Base-by-base conservation (phyloP, 225 moss, liverwort and hornwort genomes). In the Physcomitrium patens region DNA sequence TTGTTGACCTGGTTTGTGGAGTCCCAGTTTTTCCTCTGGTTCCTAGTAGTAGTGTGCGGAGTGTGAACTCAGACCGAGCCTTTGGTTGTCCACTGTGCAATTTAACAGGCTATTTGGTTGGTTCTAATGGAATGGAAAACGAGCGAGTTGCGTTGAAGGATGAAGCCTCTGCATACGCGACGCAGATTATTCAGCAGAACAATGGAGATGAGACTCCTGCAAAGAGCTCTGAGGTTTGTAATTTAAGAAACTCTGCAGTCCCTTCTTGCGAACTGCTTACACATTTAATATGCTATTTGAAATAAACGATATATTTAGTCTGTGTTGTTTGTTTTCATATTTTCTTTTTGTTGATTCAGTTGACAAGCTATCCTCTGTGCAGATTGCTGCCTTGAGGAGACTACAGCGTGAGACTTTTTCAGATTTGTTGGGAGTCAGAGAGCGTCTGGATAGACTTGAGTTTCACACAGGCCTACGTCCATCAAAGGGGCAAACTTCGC, bases 371-470 rank as follows among this genome's bases (percentile, higher is more conserved):
- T 71, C 50, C 76, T 77, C 42, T 67, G 67, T 65, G 77, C 90
- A 97, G 97, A 97, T 90, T 76, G 92, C 90, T 73, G 87, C 87
- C 68, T 89, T 97, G 82, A 81, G 89, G 79, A 91, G 94, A 83
- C 83, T 97, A 76, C 97, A 91, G 80, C 89, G 92, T 51, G 97
- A 97, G 76, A 73, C 90, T 8, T 93, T 94, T 63, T 74, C 89
- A 68, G 97, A 97, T 22, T 79, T 90, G 42, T 60, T 97, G 76
- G 90, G 83, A 81, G 69, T 91, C 60, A 85, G 86, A 69, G 94
- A 97, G 54, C 90, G 94, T 17, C 81, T 97, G 43, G 90, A 94
- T 73, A 97, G 90, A 61, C 81, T 97, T 44, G 97, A 94, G 69
- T 80, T 80, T 69, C 78, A 83, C 55, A 89, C 92, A 12, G 94